Evolutionary conservation across 495 filamentous ascomycete genomes (phyloP), one percentile per base, ranked within the genome.

Genomic region (Penicillium canescens): DNA sequence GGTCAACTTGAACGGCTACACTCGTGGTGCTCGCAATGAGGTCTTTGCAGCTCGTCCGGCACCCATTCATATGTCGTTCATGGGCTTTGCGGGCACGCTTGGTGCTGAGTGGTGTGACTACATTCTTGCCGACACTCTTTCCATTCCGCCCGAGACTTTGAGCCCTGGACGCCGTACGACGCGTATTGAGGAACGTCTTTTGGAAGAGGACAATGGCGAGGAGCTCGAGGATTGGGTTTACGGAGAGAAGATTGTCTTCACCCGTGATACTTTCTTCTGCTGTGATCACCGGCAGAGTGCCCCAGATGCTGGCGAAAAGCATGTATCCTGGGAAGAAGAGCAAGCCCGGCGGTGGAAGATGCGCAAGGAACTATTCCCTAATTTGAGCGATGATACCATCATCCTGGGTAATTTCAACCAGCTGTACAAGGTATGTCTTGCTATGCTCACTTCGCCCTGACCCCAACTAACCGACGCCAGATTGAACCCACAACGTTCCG

Each of bases 91-190:
- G 1, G 94, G 94, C 6, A 96, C 94, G 2, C 78, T 99, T 8
- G 94, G 95, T 10, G 94, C 94, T 24, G 94, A 98, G 63, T 99
- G 94, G 94, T 99, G 94, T 66, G 94, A 99, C 62, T 99, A 99
- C 62, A 84, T 99, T 26, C 81, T 98, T 26, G 92, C 94, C 4
- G 94, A 99, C 62, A 75, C 86, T 40, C 89, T 90, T 7, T 92
- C 94, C 0, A 87, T 99, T 47, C 95, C 94, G 0, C 78, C 77
- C 5, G 83, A 85, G 5, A 97, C 92, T 6, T 73, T 98, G 47
- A 84, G 91, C 20, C 90, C 90, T 2, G 85, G 83, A 58, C 80
- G 90, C 43, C 80, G 82, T 31, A 96, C 91, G 59, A 68, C 90
- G 8, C 82, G 81, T 54, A 71, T 98, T 10, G 80, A 82, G 54